These are phyloP conservation scores for Umbelopsis sp. DNA, from an alignment of 192 early-diverging fungal species.

Conservation along the genomic window DNA sequence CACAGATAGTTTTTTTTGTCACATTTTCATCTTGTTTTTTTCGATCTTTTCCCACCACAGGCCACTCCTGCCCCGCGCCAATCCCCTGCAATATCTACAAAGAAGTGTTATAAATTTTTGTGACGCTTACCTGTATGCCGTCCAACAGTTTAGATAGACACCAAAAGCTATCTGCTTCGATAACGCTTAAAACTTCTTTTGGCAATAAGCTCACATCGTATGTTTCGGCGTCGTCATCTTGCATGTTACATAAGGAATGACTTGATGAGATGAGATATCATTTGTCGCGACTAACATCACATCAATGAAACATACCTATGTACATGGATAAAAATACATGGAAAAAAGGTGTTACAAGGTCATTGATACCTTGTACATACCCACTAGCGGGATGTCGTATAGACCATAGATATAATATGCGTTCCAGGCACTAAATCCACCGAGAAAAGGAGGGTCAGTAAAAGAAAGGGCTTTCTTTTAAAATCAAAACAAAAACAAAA, in stretches of 20 bases:
- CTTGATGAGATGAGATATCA: neutral
- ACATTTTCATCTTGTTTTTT: neutral
- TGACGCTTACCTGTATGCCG: slow-evolving; percentile 78
- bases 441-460: neutral
- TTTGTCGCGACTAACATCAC: neutral
- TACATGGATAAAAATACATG: slow-evolving; percentile 83
- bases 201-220: slow-evolving; percentile 54
- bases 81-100: slow-evolving; percentile 7
- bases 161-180: slow-evolving; percentile 98
- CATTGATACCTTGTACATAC: slow-evolving; percentile 99
- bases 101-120: neutral
- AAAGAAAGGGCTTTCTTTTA: too few species aligned
- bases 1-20: neutral
- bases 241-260: slow-evolving; percentile 9
- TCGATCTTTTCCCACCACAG: neutral
- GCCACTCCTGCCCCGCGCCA: slow-evolving; percentile 15
- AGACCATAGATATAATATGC: slow-evolving; percentile 96
- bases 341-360: slow-evolving; percentile 95
- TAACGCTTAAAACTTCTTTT: slow-evolving; percentile 59
- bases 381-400: slow-evolving; percentile 98
- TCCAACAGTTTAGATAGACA: slow-evolving; percentile 94
- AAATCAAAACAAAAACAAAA: too few species aligned
- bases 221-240: slow-evolving; percentile 56
- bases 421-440: slow-evolving; percentile 72
- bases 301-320: slow-evolving; percentile 52